Evolutionary conservation across 1,284 basidiomycete species (phyloP).

Genomic region (Veloboletus limbatus): DNA sequence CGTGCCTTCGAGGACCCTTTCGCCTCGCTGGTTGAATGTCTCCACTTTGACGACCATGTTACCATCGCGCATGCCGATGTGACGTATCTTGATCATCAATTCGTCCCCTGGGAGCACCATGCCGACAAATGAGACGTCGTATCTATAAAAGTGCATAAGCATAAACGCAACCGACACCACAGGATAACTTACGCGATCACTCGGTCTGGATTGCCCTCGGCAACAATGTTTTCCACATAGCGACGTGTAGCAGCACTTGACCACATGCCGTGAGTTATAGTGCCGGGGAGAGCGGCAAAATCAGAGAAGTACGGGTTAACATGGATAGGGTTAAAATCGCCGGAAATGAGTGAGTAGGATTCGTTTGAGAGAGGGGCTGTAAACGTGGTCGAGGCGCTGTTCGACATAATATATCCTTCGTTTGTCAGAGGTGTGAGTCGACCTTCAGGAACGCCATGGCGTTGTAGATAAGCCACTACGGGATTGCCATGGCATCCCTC

Average conservation of each 20-base stretch:
- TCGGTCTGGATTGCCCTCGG: constrained; percentile 88
- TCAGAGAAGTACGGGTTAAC: constrained; percentile 98
- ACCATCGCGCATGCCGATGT: constrained; percentile 88
- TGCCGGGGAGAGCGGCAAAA: constrained; percentile 90
- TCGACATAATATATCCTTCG: constrained; percentile 82
- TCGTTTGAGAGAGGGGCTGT: constrained; percentile 86
- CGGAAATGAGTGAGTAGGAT: constrained; percentile 93
- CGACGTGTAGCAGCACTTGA: constrained; percentile 92
- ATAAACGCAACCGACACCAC: constrained; percentile 1
- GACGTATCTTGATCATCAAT: constrained; percentile 85
- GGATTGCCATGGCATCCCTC: constrained; percentile 92
- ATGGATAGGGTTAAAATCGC: constrained; percentile 98
- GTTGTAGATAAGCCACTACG: constrained; percentile 89
- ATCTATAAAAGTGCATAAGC: constrained; percentile 46
- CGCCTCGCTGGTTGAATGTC: constrained; percentile 81
- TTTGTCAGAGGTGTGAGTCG: constrained; percentile 76
- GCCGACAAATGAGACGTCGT: constrained; percentile 90
- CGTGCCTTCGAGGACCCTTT: constrained; percentile 90
- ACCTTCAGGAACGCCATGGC: constrained; percentile 81
- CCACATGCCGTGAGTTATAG: constrained; percentile 98
- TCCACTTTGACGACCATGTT: constrained; percentile 92
- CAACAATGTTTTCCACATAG: constrained; percentile 92
- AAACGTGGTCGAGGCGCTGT: constrained; percentile 58
- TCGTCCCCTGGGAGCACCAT: constrained; percentile 97
- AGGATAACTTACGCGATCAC: constrained; percentile 69